Conservation (phyloP, 2,329 filamentous ascomycete species). For the Alternaria sp. region DNA sequence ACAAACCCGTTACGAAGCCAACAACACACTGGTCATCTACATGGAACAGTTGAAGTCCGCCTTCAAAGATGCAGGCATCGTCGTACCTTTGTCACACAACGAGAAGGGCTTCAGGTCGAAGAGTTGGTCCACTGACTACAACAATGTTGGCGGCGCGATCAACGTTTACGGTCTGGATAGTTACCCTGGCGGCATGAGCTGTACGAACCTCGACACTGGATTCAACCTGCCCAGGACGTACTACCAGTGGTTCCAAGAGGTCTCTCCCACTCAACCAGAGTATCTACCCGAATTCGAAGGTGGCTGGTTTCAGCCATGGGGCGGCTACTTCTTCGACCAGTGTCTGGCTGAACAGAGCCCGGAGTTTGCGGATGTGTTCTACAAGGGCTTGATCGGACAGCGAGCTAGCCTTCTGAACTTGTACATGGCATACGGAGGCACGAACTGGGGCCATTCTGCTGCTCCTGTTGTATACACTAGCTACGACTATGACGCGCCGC, state of each 20-base stretch:
- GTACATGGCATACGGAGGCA: constrained; percentile 62
- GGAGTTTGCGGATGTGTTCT: constrained; percentile 62
- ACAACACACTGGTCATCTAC: constrained; percentile 57
- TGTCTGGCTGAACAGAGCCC: constrained; percentile 56
- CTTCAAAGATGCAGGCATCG: constrained; percentile 55
- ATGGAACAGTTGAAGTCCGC: constrained; percentile 60
- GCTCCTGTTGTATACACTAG: constrained; percentile 55
- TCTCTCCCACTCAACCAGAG: constrained; percentile 61
- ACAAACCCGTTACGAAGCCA: constrained; percentile 52
- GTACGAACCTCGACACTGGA: constrained; percentile 57
- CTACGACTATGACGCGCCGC: constrained; percentile 57
- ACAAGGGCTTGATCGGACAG: constrained; percentile 63
- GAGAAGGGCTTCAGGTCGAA: constrained; percentile 58
- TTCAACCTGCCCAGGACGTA: constrained; percentile 62
- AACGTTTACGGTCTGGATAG: constrained; percentile 58
- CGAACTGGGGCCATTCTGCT: constrained; percentile 61
- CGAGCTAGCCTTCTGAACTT: constrained; percentile 57
- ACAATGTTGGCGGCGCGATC: constrained; percentile 62
- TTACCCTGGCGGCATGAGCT: constrained; percentile 58
- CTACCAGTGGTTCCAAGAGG: constrained; percentile 64
- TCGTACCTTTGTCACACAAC: constrained; percentile 59
- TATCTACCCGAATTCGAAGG: constrained; percentile 63
- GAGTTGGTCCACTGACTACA: constrained; percentile 63
- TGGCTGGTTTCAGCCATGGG: constrained; percentile 63
- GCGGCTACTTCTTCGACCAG: constrained; percentile 59